Base-by-base conservation (phyloP, 495 filamentous ascomycete species). In the Pseudevernia furfuracea region DNA sequence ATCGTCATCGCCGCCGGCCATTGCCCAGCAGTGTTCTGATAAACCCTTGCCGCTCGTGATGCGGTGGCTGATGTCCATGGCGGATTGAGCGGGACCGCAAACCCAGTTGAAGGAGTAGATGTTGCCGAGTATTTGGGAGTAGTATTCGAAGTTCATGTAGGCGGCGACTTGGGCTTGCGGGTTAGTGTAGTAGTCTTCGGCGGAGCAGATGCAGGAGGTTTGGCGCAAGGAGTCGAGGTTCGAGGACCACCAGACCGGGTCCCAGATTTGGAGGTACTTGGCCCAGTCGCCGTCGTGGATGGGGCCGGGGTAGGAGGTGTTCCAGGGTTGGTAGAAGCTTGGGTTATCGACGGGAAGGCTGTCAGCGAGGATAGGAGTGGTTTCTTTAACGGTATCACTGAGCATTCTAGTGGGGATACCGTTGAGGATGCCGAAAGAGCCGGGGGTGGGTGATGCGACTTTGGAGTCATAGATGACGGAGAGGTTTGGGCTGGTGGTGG, bases 191-290 rank as follows among this genome's bases (percentile, higher is more conserved):
- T 8, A 53, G 25, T 53, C 49, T 4, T 30, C 28, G 49, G 25
- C 23, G 56, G 56, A 37, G 56, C 56, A 59, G 19, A 1, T 8
- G 38, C 56, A 59, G 56, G 56, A 21, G 34, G 34, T 59, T 23
- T 59, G 56, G 56, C 36, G 34, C 1, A 59, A 10, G 34, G 34
- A 38, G 56, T 59, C 56, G 56, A 59, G 56, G 56, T 59, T 59
- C n/a, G 9, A 1, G 32, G 21, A 28, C 56, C 56, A 59, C 56
- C 56, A 59, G 56, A 28, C 14, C 8, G 56, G 34, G 56, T 37
- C 38, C 56, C 56, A 59, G 21, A 38, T 23, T 5, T 59, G 11
- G 34, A 59, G 56, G 56, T 59, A 59, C 4, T 59, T 38, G 14
- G 1, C 1, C n/a, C 23, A 59, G 56, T 59, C 56, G 56, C 34